A percentile compares a stretch with the other conserved stretches of the same genome.
phyloP scores from a whole-genome alignment of 2,329 filamentous ascomycete genomes.

The Apiospora sp. region DNA sequence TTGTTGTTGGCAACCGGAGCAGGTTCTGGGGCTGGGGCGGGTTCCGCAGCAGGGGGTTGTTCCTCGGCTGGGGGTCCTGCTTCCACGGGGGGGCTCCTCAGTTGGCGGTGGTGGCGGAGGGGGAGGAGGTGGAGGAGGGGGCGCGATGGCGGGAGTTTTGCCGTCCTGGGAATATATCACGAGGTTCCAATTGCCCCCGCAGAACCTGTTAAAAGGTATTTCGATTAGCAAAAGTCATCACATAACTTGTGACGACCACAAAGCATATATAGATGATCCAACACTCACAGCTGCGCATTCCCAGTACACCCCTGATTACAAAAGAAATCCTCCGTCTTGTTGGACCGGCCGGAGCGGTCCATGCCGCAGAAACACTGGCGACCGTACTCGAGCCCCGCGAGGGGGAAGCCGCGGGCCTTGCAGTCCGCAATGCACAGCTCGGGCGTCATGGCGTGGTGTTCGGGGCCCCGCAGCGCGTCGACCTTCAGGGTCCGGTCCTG shows the following conservation, averaged over 20 bases:
- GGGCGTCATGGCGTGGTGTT: slow-evolving; percentile 34
- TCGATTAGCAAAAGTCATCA: neutral
- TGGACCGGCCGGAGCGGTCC: slow-evolving; percentile 10
- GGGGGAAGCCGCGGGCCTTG: slow-evolving; percentile 30
- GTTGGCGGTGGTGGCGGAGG: neutral
- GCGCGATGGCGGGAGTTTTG: neutral
- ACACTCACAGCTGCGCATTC: neutral
- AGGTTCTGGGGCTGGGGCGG: neutral
- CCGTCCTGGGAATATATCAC: neutral
- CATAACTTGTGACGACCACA: no score
- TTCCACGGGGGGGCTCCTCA: neutral
- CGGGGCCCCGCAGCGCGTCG: neutral
- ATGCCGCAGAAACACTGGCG: slow-evolving; percentile 41
- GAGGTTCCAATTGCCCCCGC: slow-evolving; percentile 2
- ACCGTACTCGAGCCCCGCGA: slow-evolving; percentile 37
- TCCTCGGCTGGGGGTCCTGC: no score
- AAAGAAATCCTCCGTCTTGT: slow-evolving; percentile 8
- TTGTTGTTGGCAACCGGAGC: no score
- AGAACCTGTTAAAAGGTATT: neutral
- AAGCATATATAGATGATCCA: neutral
- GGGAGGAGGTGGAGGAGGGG: neutral
- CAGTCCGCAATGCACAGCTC: slow-evolving; percentile 37
- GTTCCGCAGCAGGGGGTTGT: neutral
- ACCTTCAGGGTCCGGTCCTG: neutral
- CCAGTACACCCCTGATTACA: slow-evolving; percentile 13